Evolutionary conservation across 805 yeast species (phyloP), one percentile per base, ranked within the genome.

Genomic region (Nakazawaea wickerhamii): DNA sequence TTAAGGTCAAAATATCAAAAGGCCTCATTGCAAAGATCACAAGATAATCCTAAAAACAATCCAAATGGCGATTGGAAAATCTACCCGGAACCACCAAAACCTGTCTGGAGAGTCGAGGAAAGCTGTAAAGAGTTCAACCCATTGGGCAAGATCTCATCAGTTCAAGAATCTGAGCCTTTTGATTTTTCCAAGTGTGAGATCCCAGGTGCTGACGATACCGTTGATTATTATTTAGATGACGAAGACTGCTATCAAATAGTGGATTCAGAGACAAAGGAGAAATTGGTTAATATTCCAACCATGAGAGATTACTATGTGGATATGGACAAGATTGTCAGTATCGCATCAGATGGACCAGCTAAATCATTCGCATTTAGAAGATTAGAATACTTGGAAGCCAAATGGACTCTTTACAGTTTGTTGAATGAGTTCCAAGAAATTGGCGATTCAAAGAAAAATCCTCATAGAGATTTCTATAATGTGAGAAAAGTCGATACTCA

Each of bases 401-500:
- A 90, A 58, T 93, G 98, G 98, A 88, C 90, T 60, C 64, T 93
- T 64, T 93, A 91, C 66, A 77, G 78, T 47, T 64, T 93, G 48
- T 69, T 91, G 52, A 93, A 93, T 58, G 98, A 91, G 57, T 90
- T 86, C 59, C 93, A 88, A 57, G 99, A 93, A 61, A 84, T 83
- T 15, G 80, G 90, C 14, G 93, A 86, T 49, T 82, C 95, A 8
- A 93, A 93, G 63, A 77, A 80, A 47, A 90, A 90, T 51, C 98
- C 98, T 4, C 99, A 93, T 60, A 80, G 99, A 61, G 99, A 91
- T 63, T 93, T 91, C 58, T 91, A 91, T 66, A 91, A 91, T 56
- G 96, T 89, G 34, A 79, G 98, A 66, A 91, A 91, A 60, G 97
- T 93, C 30, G 99, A 91, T 59, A 93, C 98, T 15, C 99, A 93